Percentiles rank a stretch among this genome's conserved stretches.
Evolutionary conservation across 176 grass and related monocot genomes (phyloP).

Genomic region (Otatea glauca): DNA sequence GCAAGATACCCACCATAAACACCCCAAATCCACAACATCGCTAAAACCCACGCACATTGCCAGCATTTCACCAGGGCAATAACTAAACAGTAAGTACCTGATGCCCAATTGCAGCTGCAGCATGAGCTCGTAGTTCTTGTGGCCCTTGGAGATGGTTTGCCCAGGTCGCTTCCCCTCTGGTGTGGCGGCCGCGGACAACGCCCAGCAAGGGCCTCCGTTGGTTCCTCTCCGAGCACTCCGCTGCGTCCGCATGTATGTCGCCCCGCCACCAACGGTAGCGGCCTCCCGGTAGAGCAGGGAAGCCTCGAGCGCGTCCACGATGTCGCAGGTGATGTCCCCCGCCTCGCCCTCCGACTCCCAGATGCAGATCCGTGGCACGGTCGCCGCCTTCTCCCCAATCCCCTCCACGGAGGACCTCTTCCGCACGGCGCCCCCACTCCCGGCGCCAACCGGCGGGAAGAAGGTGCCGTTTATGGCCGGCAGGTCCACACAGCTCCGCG

Average conservation of each 20-base stretch:
- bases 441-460: constrained; percentile 59
- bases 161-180: constrained; percentile 77
- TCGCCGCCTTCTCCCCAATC: constrained; percentile 44
- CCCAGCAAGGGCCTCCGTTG: constrained; percentile 49
- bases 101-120: constrained; percentile 91
- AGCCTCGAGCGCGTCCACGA: constrained; percentile 83
- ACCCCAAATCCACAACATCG: constrained; percentile 4
- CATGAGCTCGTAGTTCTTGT: constrained; percentile 99
- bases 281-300: constrained; percentile 82
- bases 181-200: constrained; percentile 47
- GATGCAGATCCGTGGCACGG: constrained; percentile 93
- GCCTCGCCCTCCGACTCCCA: constrained; percentile 97
- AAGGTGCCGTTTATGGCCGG: constrained; percentile 77
- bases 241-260: constrained; percentile 28
- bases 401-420: constrained; percentile 87
- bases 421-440: constrained; percentile 27
- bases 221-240: constrained; percentile 34
- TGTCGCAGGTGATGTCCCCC: constrained; percentile 96
- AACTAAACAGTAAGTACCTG: constrained; percentile 45
- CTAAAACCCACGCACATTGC: constrained; percentile 9
- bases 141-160: constrained; percentile 94
- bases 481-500: constrained; percentile 53
- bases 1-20: constrained; percentile 43
- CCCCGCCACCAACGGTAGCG: constrained; percentile 36
- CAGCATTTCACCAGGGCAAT: not conserved